phyloP scores from a whole-genome alignment of 352 stramenopile genomes.

The Peronospora belbahrii region DNA sequence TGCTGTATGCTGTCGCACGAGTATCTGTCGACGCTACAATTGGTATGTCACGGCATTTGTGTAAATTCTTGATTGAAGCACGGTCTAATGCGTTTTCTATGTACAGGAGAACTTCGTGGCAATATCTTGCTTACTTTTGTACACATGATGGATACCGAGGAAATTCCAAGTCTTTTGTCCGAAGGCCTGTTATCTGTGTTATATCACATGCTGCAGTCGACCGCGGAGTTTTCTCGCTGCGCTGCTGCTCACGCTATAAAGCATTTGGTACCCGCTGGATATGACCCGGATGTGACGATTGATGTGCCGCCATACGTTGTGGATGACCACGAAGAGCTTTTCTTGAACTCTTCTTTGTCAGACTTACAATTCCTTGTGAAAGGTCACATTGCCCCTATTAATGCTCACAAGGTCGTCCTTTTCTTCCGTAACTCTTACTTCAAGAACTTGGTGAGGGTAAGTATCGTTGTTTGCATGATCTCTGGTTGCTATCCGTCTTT shows the following conservation, averaged over 20 bases:
- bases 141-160: conserved; percentile 81
- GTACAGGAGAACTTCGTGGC: conserved; percentile 59
- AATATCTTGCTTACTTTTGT: conserved; percentile 86
- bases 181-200: conserved; percentile 76
- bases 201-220: conserved; percentile 74
- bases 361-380: conserved; percentile 86
- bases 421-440: conserved; percentile 89
- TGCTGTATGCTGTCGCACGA: conserved; percentile 76
- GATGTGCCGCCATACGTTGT: conserved; percentile 73
- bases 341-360: conserved; percentile 74
- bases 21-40: conserved; percentile 73
- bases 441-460: conserved; percentile 88
- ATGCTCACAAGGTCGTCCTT: conserved; percentile 83
- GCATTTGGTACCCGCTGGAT: conserved; percentile 64
- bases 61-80: background rate
- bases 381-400: conserved; percentile 78
- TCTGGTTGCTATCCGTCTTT: background rate
- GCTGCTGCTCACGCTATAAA: conserved; percentile 82
- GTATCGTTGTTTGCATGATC: conserved; percentile 22
- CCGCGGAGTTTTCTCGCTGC: conserved; percentile 63
- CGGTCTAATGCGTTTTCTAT: conserved; percentile 7
- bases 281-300: conserved; percentile 71
- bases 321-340: conserved; percentile 83
- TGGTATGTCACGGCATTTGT: conserved; percentile 24
- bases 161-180: conserved; percentile 62